Evolutionary conservation across 2,329 filamentous ascomycete species (phyloP), one percentile per base, ranked within the genome.

Genomic region (Teratosphaeria nubilosa): DNA sequence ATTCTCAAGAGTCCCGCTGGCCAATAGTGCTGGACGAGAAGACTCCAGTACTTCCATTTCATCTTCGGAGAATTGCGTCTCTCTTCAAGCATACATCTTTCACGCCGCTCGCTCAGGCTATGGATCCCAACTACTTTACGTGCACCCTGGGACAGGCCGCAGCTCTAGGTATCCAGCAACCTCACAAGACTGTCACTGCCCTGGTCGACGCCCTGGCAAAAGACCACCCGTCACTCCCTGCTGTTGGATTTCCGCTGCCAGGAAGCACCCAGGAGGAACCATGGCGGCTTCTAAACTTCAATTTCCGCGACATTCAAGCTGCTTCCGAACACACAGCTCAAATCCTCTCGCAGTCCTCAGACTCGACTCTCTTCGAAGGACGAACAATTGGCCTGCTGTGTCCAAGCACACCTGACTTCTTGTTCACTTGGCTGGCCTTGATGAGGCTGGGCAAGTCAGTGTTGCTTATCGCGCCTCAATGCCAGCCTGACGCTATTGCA

Each of bases 81-180:
- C 7, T 30, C 27, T 30, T 30, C 2, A 1, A 30, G 27, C 27
- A 7, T 48, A 10, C 9, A 4, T 6, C n/a, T n/a, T 9, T 5
- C 41, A 22, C 6, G 16, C 9, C 1, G 6, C 41, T 48, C 41
- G 20, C n/a, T 20, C 5, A 10, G 20, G 31, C 27, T 14, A 63
- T 61, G 59, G 59, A 66, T 11, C 56, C 64, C 10, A 83, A 80
- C 59, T 84, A 85, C 68, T 86, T 86, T 65, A 78, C 78, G 3
- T 86, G 83, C 67, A 85, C 82, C 0, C 74, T 86, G 1, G 83
- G 81, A 1, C 76, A 85, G 66, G 81, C 82, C 11, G 71, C 74
- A 0, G 60, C 62, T 1, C 62, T 78, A 20, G 57, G 54, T 20
- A 54, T 56, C 25, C 65, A 68, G 7, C 73, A 72, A 31, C 68